Evolutionary conservation across 2,329 filamentous ascomycete species (phyloP).

Genomic region (Verticillium dahliae): DNA sequence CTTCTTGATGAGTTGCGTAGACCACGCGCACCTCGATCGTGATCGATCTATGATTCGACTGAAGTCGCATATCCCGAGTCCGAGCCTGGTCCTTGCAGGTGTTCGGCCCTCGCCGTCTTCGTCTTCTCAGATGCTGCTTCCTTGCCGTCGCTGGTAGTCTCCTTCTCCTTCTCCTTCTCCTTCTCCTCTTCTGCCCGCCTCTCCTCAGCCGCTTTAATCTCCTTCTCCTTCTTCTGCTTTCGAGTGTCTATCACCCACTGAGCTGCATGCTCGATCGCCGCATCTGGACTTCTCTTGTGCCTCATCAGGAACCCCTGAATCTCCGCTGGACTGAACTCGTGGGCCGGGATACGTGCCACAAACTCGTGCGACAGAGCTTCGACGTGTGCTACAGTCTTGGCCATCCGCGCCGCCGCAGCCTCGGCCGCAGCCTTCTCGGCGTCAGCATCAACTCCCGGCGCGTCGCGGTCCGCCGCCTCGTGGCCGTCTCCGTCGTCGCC

Average conservation of each 20-base stretch:
- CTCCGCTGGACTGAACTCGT: slow-evolving; percentile 54
- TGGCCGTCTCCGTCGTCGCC: slow-evolving; percentile 31
- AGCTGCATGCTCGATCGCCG: slow-evolving; percentile 37
- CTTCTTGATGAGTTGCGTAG: not conserved
- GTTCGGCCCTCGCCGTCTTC: slow-evolving; percentile 22
- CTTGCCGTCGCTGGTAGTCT: slow-evolving; percentile 10
- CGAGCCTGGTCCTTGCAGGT: not conserved
- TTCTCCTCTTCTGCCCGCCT: slow-evolving; percentile 28
- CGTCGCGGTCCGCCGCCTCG: slow-evolving; percentile 10
- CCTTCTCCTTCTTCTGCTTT: slow-evolving; percentile 40
- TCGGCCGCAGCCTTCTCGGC: slow-evolving; percentile 21
- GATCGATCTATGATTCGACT: slow-evolving; percentile 5
- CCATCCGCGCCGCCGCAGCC: slow-evolving; percentile 22
- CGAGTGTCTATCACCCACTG: slow-evolving; percentile 44
- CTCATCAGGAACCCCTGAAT: slow-evolving; percentile 52
- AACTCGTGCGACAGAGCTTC: slow-evolving; percentile 41
- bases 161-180: slow-evolving; percentile 9
- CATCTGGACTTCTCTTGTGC: slow-evolving; percentile 45
- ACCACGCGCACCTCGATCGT: not conserved
- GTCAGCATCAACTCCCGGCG: not conserved
- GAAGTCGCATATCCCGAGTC: slow-evolving; percentile 12
- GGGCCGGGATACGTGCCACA: slow-evolving; percentile 40
- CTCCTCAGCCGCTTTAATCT: slow-evolving; percentile 34
- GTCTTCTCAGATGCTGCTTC: slow-evolving; percentile 16
- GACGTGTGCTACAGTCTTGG: slow-evolving; percentile 32